A percentile compares a stretch with the other conserved stretches of the same genome.
phyloP scores from a whole-genome alignment of 208 protist species.

The Crithidia bombi region DNA sequence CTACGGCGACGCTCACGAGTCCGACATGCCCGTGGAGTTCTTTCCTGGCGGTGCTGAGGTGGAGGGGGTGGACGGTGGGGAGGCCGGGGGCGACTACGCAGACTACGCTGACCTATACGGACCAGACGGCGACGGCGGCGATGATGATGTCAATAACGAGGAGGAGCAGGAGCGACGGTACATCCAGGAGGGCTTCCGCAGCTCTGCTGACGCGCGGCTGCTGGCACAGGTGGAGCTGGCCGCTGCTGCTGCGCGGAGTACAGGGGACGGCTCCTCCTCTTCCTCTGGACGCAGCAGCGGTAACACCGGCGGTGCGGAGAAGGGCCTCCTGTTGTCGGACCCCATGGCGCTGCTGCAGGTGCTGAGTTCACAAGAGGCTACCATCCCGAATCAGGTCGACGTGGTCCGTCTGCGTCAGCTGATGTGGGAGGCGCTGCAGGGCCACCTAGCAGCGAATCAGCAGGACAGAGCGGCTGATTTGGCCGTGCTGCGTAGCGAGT shows the following conservation, averaged over 20 bases:
- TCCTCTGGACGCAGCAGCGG: slow-evolving; percentile 32
- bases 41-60: slow-evolving; percentile 70
- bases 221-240: slow-evolving; percentile 49
- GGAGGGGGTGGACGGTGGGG: slow-evolving; percentile 57
- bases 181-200: slow-evolving; percentile 34
- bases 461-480: slow-evolving; percentile 21
- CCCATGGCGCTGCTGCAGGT: slow-evolving; percentile 47
- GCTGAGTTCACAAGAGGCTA: slow-evolving; percentile 68
- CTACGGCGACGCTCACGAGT: slow-evolving; percentile 15
- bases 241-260: slow-evolving; percentile 31
- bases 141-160: slow-evolving; percentile 21
- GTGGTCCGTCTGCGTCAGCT: slow-evolving; percentile 74
- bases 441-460: slow-evolving; percentile 37
- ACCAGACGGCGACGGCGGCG: slow-evolving; percentile 35
- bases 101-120: slow-evolving; percentile 46
- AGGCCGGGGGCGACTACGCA: slow-evolving; percentile 51
- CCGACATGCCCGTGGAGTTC: slow-evolving; percentile 83
- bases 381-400: slow-evolving; percentile 82
- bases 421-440: slow-evolving; percentile 80
- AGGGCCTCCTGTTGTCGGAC: slow-evolving; percentile 15
- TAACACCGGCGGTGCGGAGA: slow-evolving; percentile 1
- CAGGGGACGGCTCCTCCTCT: not conserved
- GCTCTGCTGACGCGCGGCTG: slow-evolving; percentile 37
- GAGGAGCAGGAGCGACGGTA: slow-evolving; percentile 36
- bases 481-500: not conserved